Evolutionary conservation across 1,139 yeast species (phyloP).

Genomic region (Zygoascus meyerae): DNA sequence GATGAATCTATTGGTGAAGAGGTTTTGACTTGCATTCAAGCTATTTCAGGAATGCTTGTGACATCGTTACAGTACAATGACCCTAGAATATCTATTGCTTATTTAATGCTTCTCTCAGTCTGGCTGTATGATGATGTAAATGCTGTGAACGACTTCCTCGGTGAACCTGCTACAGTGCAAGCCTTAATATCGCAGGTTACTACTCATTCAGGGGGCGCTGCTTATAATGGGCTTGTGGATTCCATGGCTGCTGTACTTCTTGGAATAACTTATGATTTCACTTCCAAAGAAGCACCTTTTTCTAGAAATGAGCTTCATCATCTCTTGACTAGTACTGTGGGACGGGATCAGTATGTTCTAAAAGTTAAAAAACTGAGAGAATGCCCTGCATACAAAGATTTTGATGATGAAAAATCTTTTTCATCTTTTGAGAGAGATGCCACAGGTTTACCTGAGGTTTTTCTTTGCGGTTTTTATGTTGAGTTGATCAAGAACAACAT

Average conservation of each 20-base stretch:
- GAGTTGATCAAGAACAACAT: slow-evolving; percentile 64
- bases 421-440: slow-evolving; percentile 53
- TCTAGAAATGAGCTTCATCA: slow-evolving; percentile 59
- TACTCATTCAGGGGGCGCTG: slow-evolving; percentile 33
- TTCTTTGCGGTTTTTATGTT: slow-evolving; percentile 61
- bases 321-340: slow-evolving; percentile 62
- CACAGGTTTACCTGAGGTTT: slow-evolving; percentile 83
- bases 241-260: slow-evolving; percentile 69
- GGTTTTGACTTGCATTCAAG: slow-evolving; percentile 66
- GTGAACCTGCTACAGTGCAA: slow-evolving; percentile 59
- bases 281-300: slow-evolving; percentile 64
- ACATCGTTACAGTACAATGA: slow-evolving; percentile 61
- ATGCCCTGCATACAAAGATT: slow-evolving; percentile 48
- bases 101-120: slow-evolving; percentile 63
- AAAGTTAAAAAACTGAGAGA: slow-evolving; percentile 71
- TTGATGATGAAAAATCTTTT: slow-evolving; percentile 36
- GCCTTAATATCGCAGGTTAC: slow-evolving; percentile 64
- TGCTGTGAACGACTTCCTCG: slow-evolving; percentile 72
- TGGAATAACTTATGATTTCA: slow-evolving; percentile 79
- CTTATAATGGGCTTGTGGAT: slow-evolving; percentile 53
- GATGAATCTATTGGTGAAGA: slow-evolving; percentile 64
- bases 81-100: slow-evolving; percentile 73
- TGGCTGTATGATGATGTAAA: slow-evolving; percentile 77
- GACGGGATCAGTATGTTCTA: slow-evolving; percentile 71
- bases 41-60: slow-evolving; percentile 69